Evolutionary conservation across 257 asterid species (phyloP), one percentile per base, ranked within the genome.

Genomic region (Jaltomata sinuosa): DNA sequence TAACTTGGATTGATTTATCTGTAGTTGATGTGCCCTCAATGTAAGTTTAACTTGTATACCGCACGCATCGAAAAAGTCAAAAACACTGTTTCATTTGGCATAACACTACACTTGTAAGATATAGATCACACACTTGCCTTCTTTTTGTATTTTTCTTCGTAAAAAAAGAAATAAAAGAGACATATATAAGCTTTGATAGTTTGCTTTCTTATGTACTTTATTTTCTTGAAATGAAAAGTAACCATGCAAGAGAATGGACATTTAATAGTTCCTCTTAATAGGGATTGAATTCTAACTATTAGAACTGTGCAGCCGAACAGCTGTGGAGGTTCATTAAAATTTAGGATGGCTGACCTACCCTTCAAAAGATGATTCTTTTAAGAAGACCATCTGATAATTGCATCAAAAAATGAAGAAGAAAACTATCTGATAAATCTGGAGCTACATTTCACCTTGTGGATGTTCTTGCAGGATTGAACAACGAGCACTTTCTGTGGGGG

Each of bases 401-500:
- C 42, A 4, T 38, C 5, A 38, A 38, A 8, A 38, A 38, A 38
- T 4, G 42, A 38, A 8, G n/a, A n/a, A n/a, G 67, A 59, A n/a
- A n/a, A n/a, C 3, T 6, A 38, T 38, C 7, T 38, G 42, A 14
- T 36, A 65, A 65, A 0, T 49, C 7, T 19, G n/a, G 16, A 32
- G 8, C 27, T 67, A 16, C 72, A 6, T 57, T 31, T 34, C 29
- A 67, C n/a, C 7, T 67, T 79, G 27, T 53, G 65, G 64, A 36
- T 47, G 54, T 72, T 85, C 54, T 29, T 40, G 52, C 94, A 95
- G 97, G 83, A 85, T 87, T 88, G 94, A 53, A 87, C 0, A 94
- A 94, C 31, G 86, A 87, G 38, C 49, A 67, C 88, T 93, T 88
- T 84, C 79, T 95, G 0, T 95, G 97, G 98, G 97, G 95, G 21